Evolutionary conservation across 108 stramenopile genomes (phyloP).

Genomic region (Nannochloropsis salina): DNA sequence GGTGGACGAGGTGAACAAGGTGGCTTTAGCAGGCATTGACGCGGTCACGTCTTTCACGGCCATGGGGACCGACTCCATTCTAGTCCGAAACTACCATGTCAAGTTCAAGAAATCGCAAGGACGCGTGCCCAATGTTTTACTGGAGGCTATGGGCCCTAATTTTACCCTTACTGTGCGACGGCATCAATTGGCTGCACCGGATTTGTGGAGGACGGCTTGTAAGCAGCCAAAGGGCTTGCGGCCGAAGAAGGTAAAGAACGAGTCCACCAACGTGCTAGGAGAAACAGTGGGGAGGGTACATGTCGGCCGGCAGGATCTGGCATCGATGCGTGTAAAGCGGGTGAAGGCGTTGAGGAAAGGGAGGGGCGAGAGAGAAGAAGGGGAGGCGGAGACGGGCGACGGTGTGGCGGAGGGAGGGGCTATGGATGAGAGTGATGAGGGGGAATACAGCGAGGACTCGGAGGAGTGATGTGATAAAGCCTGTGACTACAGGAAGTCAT

Average conservation of each 20-base stretch:
- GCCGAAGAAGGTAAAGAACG: constrained; percentile 76
- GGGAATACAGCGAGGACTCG: not conserved
- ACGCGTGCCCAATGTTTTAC: constrained; percentile 68
- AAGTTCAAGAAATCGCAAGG: constrained; percentile 44
- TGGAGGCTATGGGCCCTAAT: constrained; percentile 87
- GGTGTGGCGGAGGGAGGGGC: not conserved
- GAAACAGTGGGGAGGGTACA: constrained; percentile 93
- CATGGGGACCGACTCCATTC: constrained; percentile 39
- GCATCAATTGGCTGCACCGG: constrained; percentile 78
- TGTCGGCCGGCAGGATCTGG: constrained; percentile 88
- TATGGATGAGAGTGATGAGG: not conserved
- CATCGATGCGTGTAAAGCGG: constrained; percentile 55
- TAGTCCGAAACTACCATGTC: constrained; percentile 48
- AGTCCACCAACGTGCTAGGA: constrained; percentile 77
- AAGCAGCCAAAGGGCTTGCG: constrained; percentile 65
- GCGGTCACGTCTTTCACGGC: constrained; percentile 86
- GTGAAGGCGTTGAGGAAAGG: constrained; percentile 21
- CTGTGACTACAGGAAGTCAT: too few relatives aligned
- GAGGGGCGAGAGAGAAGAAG: not conserved
- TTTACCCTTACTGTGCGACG: constrained; percentile 80
- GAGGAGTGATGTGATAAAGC: too few relatives aligned
- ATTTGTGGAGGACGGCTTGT: constrained; percentile 80
- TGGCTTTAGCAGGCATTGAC: constrained; percentile 80
- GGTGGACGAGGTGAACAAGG: constrained; percentile 79
- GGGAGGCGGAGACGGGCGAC: not conserved